phyloP scores from a whole-genome alignment of 2,329 filamentous ascomycete genomes.

The Pseudogymnoascus sp. region DNA sequence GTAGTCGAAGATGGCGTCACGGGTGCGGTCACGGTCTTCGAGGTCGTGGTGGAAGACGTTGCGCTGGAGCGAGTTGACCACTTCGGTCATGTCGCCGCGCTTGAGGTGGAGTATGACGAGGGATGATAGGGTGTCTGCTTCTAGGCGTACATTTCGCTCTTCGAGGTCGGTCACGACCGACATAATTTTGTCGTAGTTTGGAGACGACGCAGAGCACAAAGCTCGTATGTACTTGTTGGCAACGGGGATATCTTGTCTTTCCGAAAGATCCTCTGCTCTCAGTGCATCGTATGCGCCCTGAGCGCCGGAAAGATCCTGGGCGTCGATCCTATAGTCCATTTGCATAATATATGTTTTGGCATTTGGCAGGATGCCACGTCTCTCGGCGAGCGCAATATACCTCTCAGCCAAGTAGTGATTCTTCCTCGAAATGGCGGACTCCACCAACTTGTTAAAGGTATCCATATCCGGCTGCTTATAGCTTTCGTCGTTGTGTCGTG shows the following conservation, averaged over 20 bases:
- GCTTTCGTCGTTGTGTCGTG: conserved; percentile 39
- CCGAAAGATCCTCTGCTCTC: conserved; percentile 43
- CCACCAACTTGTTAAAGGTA: conserved; percentile 71
- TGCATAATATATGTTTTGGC: conserved; percentile 64
- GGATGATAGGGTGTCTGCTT: conserved; percentile 64
- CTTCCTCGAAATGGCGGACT: conserved; percentile 59
- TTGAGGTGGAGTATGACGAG: conserved; percentile 68
- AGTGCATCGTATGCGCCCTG: conserved; percentile 57
- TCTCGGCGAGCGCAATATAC: conserved; percentile 58
- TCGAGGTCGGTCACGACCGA: conserved; percentile 67
- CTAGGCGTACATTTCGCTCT: conserved; percentile 59
- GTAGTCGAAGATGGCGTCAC: conserved; percentile 58
- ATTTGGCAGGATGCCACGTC: conserved; percentile 59
- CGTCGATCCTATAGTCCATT: conserved; percentile 66
- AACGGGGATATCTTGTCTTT: conserved; percentile 51
- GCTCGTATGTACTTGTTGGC: conserved; percentile 66
- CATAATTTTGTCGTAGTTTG: conserved; percentile 63
- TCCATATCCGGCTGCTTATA: conserved; percentile 51
- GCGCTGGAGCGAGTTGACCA: conserved; percentile 72
- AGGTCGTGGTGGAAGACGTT: conserved; percentile 64
- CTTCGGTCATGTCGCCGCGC: conserved; percentile 68
- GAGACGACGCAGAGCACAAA: conserved; percentile 51
- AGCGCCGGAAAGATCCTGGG: conserved; percentile 64
- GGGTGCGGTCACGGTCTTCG: conserved; percentile 58
- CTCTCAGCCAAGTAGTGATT: conserved; percentile 67